Percentiles rank a stretch among this genome's conserved stretches.
Evolutionary conservation across 306 rosid genomes (phyloP).

Genomic region (Lablab purpureus): DNA sequence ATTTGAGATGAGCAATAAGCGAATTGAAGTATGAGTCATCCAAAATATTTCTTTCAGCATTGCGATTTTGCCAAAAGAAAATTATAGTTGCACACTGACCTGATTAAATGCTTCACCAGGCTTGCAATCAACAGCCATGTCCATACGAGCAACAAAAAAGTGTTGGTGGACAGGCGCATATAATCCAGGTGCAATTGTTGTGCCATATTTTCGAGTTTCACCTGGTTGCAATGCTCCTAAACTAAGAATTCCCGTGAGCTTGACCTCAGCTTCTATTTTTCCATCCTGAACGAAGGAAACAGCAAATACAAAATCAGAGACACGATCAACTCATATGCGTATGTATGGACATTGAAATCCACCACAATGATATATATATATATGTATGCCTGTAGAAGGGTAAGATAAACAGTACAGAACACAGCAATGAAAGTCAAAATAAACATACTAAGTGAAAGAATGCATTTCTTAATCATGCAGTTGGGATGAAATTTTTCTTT

Average conservation of each 20-base stretch:
- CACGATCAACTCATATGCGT: slow-evolving; percentile 15
- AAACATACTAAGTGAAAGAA: slow-evolving; percentile 7
- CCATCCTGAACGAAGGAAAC: slow-evolving; percentile 62
- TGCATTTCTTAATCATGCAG: slow-evolving; percentile 12
- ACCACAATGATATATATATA: not conserved
- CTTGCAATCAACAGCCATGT: slow-evolving; percentile 83
- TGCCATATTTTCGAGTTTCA: slow-evolving; percentile 77
- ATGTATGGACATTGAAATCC: slow-evolving; percentile 16
- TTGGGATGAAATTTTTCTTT: slow-evolving; percentile 11
- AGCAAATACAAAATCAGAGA: not conserved
- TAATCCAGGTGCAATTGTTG: slow-evolving; percentile 79
- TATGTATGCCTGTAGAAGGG: not conserved
- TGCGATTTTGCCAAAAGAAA: not conserved
- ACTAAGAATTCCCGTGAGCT: slow-evolving; percentile 77
- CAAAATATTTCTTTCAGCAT: not conserved
- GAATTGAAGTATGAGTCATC: not conserved
- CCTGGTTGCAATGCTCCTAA: slow-evolving; percentile 82
- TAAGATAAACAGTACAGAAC: not conserved
- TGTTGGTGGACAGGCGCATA: slow-evolving; percentile 82
- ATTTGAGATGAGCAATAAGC: not conserved
- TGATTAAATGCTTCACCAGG: slow-evolving; percentile 83
- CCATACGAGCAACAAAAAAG: slow-evolving; percentile 81
- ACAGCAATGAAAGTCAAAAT: slow-evolving; percentile 1
- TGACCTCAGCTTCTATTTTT: slow-evolving; percentile 80
- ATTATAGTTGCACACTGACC: slow-evolving; percentile 44